A percentile compares a stretch with the other conserved stretches of the same genome.
phyloP scores from a whole-genome alignment of 306 rosid genomes.

The Datisca glomerata region DNA sequence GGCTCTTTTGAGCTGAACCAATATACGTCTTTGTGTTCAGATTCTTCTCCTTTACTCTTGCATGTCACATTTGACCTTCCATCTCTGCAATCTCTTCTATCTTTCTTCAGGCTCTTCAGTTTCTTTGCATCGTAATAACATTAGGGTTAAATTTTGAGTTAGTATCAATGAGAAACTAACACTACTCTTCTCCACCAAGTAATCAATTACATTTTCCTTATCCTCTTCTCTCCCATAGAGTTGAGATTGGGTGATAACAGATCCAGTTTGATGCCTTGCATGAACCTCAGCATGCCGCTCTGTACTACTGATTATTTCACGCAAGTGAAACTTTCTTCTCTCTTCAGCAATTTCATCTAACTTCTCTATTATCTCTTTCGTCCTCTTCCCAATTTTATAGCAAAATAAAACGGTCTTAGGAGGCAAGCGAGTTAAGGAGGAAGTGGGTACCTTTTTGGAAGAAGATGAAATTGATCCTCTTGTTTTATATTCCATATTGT shows the following conservation, averaged over 20 bases:
- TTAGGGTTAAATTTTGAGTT: no score
- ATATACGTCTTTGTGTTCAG: no score
- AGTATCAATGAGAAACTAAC: no score
- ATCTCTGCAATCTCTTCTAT: no score
- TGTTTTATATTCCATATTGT: not conserved
- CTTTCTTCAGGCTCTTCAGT: no score
- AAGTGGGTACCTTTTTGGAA: constrained; percentile 2
- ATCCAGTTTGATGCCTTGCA: constrained; percentile 2
- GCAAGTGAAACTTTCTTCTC: constrained; percentile 11
- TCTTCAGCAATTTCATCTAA: constrained; percentile 11
- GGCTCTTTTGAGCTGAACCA: no score
- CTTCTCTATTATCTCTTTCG: constrained; percentile 2
- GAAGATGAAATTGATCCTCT: not conserved
- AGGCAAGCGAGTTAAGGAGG: not conserved
- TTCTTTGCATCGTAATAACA: no score
- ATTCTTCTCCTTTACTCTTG: no score
- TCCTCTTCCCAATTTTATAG: constrained; percentile 3
- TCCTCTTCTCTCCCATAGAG: constrained; percentile 15
- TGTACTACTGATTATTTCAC: not conserved
- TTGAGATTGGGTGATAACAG: not conserved
- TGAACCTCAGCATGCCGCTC: not conserved
- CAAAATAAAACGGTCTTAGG: not conserved
- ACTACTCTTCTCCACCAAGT: not conserved
- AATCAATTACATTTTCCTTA: not conserved
- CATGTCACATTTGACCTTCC: no score